Evolutionary conservation across 108 stramenopile genomes (phyloP), one percentile per base, ranked within the genome.

Genomic region (Cylindrotheca fusiformis): DNA sequence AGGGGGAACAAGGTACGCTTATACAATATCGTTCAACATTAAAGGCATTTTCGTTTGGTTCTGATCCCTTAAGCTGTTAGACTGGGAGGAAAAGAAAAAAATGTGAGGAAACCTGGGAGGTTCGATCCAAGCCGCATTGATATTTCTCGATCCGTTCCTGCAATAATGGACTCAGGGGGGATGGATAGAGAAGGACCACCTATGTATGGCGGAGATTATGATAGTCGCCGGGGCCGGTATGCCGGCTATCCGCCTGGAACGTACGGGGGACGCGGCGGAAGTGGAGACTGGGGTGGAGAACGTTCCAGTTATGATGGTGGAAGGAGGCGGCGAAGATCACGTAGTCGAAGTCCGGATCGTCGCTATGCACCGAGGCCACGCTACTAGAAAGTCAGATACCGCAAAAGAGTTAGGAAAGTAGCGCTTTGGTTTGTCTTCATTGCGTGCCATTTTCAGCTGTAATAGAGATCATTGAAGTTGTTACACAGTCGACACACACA

Each of bases 71-170:
- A 22, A 19, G 41, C 0, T 46, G 14, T 59, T 49, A 67, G 81
- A 41, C 49, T 87, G 47, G 88, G 91, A n/a, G 85, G 83, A 29
- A 82, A 78, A 48, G 72, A 81, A 33, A 68, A 83, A 56, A 90
- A 87, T 55, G 58, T 86, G 17, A 60, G 55, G 14, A 58, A 53
- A 24, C 74, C 85, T 5, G 91, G 91, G 18, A 71, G 91, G 60
- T 90, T 78, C 48, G 88, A 93, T 72, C 86, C 90, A 10, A 59
- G 79, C 22, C 65, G 82, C 51, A 55, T 68, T 51, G 55, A 58
- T 21, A 14, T 26, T 48, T 32, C 29, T 22, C 56, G 69, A 48
- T 18, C 55, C 29, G 66, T 36, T 49, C 61, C 58, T 27, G 33
- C 48, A 12, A 33, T 46, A 26, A 68, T 72, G 71, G 68, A 58